phyloP scores from a whole-genome alignment of 2,329 filamentous ascomycete species.

The Fusarium euwallaceae region DNA sequence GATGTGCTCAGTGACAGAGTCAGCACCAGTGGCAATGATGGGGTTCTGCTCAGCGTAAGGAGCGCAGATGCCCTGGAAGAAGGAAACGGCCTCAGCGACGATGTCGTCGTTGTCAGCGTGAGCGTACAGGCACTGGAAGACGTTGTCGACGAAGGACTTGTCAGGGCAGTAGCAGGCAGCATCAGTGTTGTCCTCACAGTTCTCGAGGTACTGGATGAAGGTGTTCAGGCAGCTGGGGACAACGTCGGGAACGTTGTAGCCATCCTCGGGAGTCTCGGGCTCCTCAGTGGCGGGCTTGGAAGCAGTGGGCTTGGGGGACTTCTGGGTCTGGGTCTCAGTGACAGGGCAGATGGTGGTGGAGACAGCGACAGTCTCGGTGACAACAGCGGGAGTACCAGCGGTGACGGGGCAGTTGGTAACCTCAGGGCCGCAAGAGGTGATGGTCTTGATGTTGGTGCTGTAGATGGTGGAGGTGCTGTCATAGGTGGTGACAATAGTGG shows the following conservation, averaged over 20 bases:
- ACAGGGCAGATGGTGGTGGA: constrained; percentile 29
- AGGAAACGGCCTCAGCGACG: constrained; percentile 79
- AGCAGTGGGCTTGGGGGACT: constrained; percentile 34
- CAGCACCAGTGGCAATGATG: constrained; percentile 83
- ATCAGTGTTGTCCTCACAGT: constrained; percentile 89
- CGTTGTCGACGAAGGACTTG: constrained; percentile 78
- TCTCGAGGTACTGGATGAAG: constrained; percentile 77
- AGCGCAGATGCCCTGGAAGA: constrained; percentile 93
- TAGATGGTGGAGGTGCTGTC: constrained; percentile 47
- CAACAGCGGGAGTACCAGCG: constrained; percentile 28
- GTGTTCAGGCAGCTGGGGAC: constrained; percentile 94
- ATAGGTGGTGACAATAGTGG: constrained; percentile 45
- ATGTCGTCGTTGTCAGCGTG: constrained; percentile 77
- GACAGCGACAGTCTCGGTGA: constrained; percentile 35
- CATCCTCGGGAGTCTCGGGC: constrained; percentile 48
- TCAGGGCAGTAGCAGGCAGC: constrained; percentile 88
- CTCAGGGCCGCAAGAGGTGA: constrained; percentile 54
- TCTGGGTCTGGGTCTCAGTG: constrained; percentile 30
- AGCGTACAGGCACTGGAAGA: constrained; percentile 85
- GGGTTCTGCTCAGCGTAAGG: constrained; percentile 81
- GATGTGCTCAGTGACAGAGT: constrained; percentile 72
- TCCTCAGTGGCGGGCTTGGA: constrained; percentile 26
- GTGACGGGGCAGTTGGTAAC: constrained; percentile 62
- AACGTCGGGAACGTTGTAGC: constrained; percentile 66
- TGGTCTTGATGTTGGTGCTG: constrained; percentile 47